A percentile compares a stretch with the other conserved stretches of the same genome.
Conservation (phyloP, 371 early-diverging fungal genomes). For the Smittium culicis region DNA sequence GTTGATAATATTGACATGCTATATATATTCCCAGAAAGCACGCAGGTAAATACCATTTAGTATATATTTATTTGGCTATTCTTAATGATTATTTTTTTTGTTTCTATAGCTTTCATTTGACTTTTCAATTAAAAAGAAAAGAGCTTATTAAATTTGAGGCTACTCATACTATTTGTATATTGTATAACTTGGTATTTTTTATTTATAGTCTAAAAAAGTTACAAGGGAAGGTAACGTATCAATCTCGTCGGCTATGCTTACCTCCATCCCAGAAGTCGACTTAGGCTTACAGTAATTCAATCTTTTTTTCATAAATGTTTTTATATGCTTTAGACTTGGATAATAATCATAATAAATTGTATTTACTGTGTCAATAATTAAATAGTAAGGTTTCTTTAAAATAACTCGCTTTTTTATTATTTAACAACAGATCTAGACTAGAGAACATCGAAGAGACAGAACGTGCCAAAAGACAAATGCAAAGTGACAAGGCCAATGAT, state of each 20-base stretch:
- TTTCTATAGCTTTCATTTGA: not conserved
- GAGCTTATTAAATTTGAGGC: too few relatives aligned
- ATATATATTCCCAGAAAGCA: not conserved
- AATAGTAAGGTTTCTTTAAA: too few relatives aligned
- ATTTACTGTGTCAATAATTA: too few relatives aligned
- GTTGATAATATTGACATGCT: not conserved
- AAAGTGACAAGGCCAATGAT: constrained; percentile 13
- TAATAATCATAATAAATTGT: too few relatives aligned
- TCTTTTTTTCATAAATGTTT: not conserved
- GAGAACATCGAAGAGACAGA: constrained; percentile 77
- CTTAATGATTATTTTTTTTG: not conserved
- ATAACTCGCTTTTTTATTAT: not conserved
- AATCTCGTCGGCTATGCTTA: constrained; percentile 74
- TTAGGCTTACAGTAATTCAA: constrained; percentile 57
- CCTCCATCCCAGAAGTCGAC: constrained; percentile 87
- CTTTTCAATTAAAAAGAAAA: not conserved
- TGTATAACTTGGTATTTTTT: not conserved
- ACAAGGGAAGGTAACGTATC: constrained; percentile 75
- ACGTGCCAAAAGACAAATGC: constrained; percentile 49
- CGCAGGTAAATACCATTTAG: too few relatives aligned
- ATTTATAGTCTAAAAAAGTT: constrained; percentile 28
- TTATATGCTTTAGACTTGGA: too few relatives aligned
- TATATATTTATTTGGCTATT: too few relatives aligned
- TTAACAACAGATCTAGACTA: constrained; percentile 40
- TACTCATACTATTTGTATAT: too few relatives aligned